Evolutionary conservation across 345 rosid genomes (phyloP).

Genomic region (Pseudoturritis turrita): DNA sequence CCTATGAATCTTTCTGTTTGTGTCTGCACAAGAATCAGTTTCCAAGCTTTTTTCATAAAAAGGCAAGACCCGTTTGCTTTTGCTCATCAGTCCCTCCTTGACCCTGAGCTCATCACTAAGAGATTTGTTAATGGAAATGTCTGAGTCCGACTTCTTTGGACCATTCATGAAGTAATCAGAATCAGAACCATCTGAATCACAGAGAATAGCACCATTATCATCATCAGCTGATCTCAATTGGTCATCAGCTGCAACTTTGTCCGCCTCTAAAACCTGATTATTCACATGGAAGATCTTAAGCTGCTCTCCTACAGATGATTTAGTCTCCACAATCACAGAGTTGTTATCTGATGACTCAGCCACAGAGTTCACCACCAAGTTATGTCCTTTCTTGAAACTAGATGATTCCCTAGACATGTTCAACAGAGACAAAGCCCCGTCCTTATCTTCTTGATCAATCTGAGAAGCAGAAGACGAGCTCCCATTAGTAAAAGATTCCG

Average conservation of each 20-base stretch:
- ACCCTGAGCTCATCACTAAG: neutral
- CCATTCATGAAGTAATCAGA: constrained; percentile 61
- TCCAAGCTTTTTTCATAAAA: too few species aligned
- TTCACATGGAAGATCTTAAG: constrained; percentile 29
- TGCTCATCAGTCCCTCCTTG: constrained; percentile 27
- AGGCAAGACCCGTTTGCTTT: constrained; percentile 28
- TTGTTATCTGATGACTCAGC: constrained; percentile 64
- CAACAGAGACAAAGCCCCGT: constrained; percentile 60
- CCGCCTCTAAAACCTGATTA: constrained; percentile 16
- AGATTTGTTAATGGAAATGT: constrained; percentile 38
- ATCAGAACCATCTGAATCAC: constrained; percentile 48
- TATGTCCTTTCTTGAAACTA: constrained; percentile 36
- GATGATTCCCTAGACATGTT: constrained; percentile 59
- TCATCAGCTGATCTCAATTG: constrained; percentile 33
- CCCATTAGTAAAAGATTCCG: constrained; percentile 28
- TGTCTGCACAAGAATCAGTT: constrained; percentile 35
- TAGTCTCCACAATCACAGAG: constrained; percentile 54
- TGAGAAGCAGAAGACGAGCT: constrained; percentile 39
- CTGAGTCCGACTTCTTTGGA: constrained; percentile 52
- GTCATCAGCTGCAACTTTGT: constrained; percentile 13
- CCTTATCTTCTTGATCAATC: constrained; percentile 54
- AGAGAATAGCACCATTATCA: neutral
- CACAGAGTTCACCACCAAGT: constrained; percentile 37
- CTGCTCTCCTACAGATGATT: constrained; percentile 48
- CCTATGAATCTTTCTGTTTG: constrained; percentile 18